Conservation (phyloP, 108 stramenopile species). For the Nitzschia inconspicua region DNA sequence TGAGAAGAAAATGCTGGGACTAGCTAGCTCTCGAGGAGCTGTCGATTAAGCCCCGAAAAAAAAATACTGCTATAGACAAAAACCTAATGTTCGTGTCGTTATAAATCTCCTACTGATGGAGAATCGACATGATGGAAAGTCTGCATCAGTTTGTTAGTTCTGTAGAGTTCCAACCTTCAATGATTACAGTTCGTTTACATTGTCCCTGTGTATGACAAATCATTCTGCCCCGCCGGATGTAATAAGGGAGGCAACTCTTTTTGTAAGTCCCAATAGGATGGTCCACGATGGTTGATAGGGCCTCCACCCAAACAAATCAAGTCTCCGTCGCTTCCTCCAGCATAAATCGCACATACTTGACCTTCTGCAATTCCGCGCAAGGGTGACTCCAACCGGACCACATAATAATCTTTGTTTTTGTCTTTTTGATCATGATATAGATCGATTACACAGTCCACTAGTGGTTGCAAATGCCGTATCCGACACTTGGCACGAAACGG, state of each 20-base stretch:
- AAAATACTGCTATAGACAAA: too few species aligned
- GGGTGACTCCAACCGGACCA: slow-evolving; percentile 47
- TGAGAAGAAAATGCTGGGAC: too few species aligned
- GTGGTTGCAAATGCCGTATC: slow-evolving; percentile 76
- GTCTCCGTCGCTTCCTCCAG: slow-evolving; percentile 39
- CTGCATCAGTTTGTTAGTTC: too few species aligned
- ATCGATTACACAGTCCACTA: slow-evolving; percentile 55
- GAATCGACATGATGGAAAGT: too few species aligned
- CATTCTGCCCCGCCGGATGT: slow-evolving; percentile 45
- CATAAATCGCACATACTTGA: slow-evolving; percentile 72
- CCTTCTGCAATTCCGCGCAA: slow-evolving; percentile 78
- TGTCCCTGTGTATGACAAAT: too few species aligned
- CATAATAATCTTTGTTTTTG: not conserved
- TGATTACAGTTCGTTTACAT: too few species aligned
- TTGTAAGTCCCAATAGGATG: slow-evolving; percentile 49
- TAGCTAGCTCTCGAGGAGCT: too few species aligned
- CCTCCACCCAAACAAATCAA: slow-evolving; percentile 84
- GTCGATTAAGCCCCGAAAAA: too few species aligned
- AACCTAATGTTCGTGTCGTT: too few species aligned
- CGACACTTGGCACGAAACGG: slow-evolving; percentile 46
- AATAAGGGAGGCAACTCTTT: slow-evolving; percentile 13
- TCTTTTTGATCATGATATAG: not conserved
- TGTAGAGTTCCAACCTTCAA: too few species aligned
- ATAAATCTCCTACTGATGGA: too few species aligned
- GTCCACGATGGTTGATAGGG: slow-evolving; percentile 40